Base-by-base conservation (phyloP, 768 basidiomycete genomes). In the Mycena amicta region DNA sequence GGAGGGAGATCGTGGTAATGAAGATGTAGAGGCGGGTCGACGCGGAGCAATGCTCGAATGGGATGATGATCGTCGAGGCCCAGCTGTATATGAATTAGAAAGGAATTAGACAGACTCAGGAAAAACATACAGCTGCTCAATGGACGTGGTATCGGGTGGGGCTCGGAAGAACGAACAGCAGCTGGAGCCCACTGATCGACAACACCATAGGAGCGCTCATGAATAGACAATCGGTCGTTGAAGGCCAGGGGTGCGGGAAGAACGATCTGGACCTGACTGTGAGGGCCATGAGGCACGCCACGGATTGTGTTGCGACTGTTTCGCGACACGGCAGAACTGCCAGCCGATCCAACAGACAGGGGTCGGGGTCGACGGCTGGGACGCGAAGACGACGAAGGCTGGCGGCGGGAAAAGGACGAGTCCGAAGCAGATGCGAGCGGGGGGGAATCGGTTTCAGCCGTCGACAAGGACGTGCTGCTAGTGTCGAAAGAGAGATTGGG, bases 231-330 rank as follows among this genome's bases (percentile, higher is more conserved):
- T n/a, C n/a, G n/a, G n/a, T n/a, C 62, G 64, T 27, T 1, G 81
- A 64, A 64, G 5, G 59, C 82, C 18, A 92, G 79, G 2, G 89
- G 90, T 1, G 82, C 70, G 0, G 90, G 90, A 3, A 90, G 75
- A 16, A 92, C 72, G 52, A 92, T 85, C 64, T 90, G 83, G 53
- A 91, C 72, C 54, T 79, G 79, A 67, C 78, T 87, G 56, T 82
- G 80, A 0, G 80, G 83, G 4, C 77, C 76, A 67, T 92, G 89
- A 22, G 89, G 88, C 1, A 80, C 70, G 30, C 87, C 87, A 18
- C 83, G 78, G 25, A 85, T 66, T 25, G 74, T 76, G 54, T 72
- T 74, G 8, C 66, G 65, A n/a, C n/a, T n/a, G n/a, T n/a, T n/a
- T 58, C 64, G 75, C 61, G 66, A 68, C 52, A 51, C 67, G 13